Base-by-base conservation (phyloP, 1,284 basidiomycete species). In the Ganoderma leucocontextum region DNA sequence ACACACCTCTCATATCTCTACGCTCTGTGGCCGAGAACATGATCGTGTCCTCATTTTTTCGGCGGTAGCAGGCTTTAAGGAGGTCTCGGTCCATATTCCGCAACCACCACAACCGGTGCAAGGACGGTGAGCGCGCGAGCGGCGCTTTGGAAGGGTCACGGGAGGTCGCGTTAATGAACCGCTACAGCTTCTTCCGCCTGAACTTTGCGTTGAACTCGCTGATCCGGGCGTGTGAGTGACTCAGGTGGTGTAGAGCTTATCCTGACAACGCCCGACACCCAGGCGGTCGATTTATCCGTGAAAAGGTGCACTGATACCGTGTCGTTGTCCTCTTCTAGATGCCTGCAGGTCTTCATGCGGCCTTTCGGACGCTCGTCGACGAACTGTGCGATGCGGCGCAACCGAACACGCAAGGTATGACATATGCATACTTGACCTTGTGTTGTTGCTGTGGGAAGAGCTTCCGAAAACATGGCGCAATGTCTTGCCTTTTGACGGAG, bases 161-260 rank as follows among this genome's bases (percentile, higher is more conserved):
- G 64, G 62, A 68, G 62, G 67, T 64, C 49, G 66, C 67, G 63
- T 69, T 65, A 7, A 52, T 38, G 36, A 55, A 65, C 53, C 25
- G 29, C 29, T 29, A 2, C 29, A 42, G 62, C 68, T 65, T 65
- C 67, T 62, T 36, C 55, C 55, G 57, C 57, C 22, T 59, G 19
- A 59, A 59, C 44, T 52, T 42, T 60, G 60, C 66, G 52, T 59
- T 61, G 22, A 38, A 55, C 33, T 62, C 9, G 58, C 55, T 65
- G 42, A 52, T 62, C 60, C 57, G 61, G 25, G 60, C 63, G 53
- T 57, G 58, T 41, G 38, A 60, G 42, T 62, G 35, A 55, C 17
- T 35, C 42, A 53, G 38, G 57, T 57, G 47, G 22, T 44, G 10
- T 29, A 55, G 13, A 39, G 62, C 66, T 66, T 52, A 39, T 55